Base-by-base conservation (phyloP, 805 yeast genomes). In the Saccharomyces cerevisiae region DNA sequence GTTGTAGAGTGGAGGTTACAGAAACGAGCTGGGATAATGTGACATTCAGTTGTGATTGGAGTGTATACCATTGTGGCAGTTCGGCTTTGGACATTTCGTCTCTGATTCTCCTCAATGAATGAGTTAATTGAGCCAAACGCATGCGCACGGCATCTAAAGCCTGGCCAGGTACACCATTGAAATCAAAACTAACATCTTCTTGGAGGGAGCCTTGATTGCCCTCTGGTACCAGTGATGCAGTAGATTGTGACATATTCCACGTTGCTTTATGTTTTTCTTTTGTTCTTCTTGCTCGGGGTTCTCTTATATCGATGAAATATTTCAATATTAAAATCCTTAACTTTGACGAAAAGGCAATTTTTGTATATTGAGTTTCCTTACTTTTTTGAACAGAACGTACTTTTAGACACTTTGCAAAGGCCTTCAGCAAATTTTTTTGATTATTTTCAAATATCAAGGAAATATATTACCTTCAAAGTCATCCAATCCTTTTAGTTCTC, bases 1-100 rank as follows among this genome's bases (percentile, higher is more conserved):
- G 76, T 46, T 83, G 81, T 26, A 94, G 66, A 1, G 89, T 84
- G 5, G 79, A 70, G 0, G 95, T 81, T n/a, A 92, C 78, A 2
- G 96, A 84, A 47, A 81, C 80, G 48, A 92, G 73, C 67, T 94
- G 98, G 14, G 96, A 87, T 31, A 91, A 69, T 8, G 89, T 79
- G 28, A 91, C 89, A 61, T 83, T 88, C 62, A 89, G 81, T 69
- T 92, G 98, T 57, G 85, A 83, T 63, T 88, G 97, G 22, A 92
- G 72, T 2, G 87, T 82, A 17, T 66, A 65, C 73, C 81, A 79
- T 52, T 78, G 77, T 9, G 81, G 79, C 29, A 76, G 66, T 49
- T 70, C 73, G 8, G 78, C 73, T 51, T 69, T 72, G 31, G 76
- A 71, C 55, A 85, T 70, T 46, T 82, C 83, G 26, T 76, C 78